A percentile compares a stretch with the other conserved stretches of the same genome.
Evolutionary conservation across 305 asterid genomes (phyloP).

Genomic region (Fraxinus ornus): DNA sequence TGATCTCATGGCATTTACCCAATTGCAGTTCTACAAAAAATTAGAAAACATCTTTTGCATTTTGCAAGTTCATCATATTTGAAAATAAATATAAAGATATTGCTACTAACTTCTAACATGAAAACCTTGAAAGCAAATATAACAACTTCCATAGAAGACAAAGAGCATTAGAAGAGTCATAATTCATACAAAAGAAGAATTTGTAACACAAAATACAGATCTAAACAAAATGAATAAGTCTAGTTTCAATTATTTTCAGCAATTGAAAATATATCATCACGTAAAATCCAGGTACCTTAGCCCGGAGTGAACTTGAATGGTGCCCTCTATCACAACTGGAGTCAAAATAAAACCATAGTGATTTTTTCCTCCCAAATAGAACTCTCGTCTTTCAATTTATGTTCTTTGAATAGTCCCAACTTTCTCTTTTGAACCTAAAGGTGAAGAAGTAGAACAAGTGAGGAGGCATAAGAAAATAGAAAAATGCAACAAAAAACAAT

Average conservation of each 20-base stretch:
- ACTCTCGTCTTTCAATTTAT: constrained; percentile 40
- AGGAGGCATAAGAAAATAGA: neutral
- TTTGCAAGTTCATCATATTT: no score
- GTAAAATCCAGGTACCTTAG: constrained; percentile 52
- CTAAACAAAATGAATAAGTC: neutral
- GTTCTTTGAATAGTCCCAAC: constrained; percentile 60
- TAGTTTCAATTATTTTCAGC: neutral
- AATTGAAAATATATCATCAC: neutral
- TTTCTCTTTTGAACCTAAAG: constrained; percentile 72
- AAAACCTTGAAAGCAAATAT: no score
- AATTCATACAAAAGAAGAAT: no score
- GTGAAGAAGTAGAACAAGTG: neutral
- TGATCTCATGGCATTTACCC: no score
- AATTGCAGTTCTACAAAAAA: no score
- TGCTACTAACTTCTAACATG: no score
- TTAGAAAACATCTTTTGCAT: no score
- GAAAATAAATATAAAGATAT: no score
- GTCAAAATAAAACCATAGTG: constrained; percentile 68
- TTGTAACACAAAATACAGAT: neutral
- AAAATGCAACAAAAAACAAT: neutral
- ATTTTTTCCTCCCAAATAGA: constrained; percentile 33
- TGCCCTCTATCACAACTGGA: constrained; percentile 77
- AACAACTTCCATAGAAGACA: no score
- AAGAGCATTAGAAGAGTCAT: no score
- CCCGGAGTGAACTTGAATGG: constrained; percentile 86